These are phyloP conservation scores for Penicillium samsonianum DNA, from an alignment of 495 filamentous ascomycete genomes.

Conservation along the genomic window DNA sequence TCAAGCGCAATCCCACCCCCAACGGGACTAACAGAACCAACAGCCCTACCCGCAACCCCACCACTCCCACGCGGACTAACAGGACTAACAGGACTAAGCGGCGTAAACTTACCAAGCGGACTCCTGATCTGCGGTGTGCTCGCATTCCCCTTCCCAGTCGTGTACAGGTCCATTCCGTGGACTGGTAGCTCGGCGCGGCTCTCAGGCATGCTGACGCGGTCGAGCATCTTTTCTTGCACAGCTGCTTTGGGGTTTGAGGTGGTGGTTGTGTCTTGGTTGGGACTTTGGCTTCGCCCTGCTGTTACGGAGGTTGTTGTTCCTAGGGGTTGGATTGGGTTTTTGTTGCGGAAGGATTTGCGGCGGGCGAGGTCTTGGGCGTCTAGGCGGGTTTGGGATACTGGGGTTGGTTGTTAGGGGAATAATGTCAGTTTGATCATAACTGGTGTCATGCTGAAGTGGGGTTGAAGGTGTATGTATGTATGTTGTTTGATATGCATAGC, in stretches of 20 bases:
- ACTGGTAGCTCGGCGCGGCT: conserved; percentile 26
- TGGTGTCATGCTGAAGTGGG: background rate
- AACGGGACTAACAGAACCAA: background rate
- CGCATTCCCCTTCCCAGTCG: background rate
- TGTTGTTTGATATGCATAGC: background rate
- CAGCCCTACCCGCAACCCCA: background rate
- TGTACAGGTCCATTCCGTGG: conserved; percentile 16
- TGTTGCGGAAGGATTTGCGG: conserved; percentile 35
- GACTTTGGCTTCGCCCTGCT: conserved; percentile 3
- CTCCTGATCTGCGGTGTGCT: background rate
- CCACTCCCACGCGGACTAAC: conserved; percentile 1
- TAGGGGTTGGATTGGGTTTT: conserved; percentile 18
- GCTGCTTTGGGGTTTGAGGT: background rate
- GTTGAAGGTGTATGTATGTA: background rate
- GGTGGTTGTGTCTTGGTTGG: background rate
- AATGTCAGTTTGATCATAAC: background rate
- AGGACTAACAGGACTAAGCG: background rate
- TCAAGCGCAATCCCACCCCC: background rate
- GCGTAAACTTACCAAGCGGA: background rate
- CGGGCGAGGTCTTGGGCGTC: conserved; percentile 35
- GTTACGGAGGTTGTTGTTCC: conserved; percentile 19
- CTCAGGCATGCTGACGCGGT: conserved; percentile 17
- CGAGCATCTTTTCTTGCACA: conserved; percentile 31
- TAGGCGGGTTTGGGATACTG: conserved; percentile 29
- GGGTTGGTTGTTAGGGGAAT: conserved; percentile 8